Evolutionary conservation across 331 rosid genomes (phyloP), one percentile per base, ranked within the genome.

Genomic region (Malus hybrid): DNA sequence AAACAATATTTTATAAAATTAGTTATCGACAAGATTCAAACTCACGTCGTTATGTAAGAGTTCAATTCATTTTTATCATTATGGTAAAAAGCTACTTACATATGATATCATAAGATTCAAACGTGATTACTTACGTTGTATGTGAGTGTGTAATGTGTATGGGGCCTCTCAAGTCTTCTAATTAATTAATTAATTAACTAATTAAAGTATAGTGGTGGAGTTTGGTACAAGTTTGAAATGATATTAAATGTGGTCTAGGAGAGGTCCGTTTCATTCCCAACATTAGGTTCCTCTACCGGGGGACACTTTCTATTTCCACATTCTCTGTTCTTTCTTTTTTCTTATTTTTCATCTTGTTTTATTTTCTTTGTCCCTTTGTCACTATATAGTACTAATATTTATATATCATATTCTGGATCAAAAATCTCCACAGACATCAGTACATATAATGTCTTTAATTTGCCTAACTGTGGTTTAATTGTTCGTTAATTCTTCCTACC

Each of bases 201-300:
- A 26, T 26, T 26, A 28, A 62, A 16, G 30, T 42, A 42, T 39
- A 39, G 44, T 39, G 44, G 48, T 10, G 12, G 7, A 32, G 7
- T 63, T 10, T 2, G 68, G 68, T 32, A 16, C 68, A 0, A 63
- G 68, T 63, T 63, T 16, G 68, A 63, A 63, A 63, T 15, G 8
- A 7, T 63, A 63, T 63, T 7, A 16, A 73, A 42, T 46, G 29
- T 48, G 76, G 86, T 74, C 65, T 58, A 9, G 55, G 62, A 74
- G 63, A 73, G 79, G 88, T 18, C 77, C 34, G 19, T 53, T 65
- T 70, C 77, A 81, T 26, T 42, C 80, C 85, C 82, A 85, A 76
- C 90, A 86, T 7, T 48, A 77, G 92, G 91, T 89, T 79, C 88
- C 78, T 70, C n/a, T 6, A 9, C 11, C 60, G 87, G 90, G 90